Percentiles rank a stretch among this genome's conserved stretches.
Conservation (phyloP, 2,329 filamentous ascomycete genomes). For the Nannizziopsis arthrosporioides region DNA sequence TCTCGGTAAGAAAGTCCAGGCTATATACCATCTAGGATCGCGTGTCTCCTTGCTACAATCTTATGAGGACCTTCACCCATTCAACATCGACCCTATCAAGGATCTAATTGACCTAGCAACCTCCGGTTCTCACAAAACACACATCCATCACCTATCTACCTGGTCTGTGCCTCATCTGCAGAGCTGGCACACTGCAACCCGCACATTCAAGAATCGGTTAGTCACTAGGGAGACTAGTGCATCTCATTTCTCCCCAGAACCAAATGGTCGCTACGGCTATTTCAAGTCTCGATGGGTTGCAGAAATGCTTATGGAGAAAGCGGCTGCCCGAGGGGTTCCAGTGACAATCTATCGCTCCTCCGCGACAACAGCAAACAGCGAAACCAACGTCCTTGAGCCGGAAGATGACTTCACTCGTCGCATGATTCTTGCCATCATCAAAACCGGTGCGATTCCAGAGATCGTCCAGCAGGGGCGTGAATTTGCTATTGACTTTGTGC, state of each 20-base stretch:
- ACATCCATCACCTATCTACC: constrained; percentile 11
- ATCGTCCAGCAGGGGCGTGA: constrained; percentile 4
- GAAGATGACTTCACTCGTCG: constrained; percentile 10
- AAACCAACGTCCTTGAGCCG: constrained; percentile 1
- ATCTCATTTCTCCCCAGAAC: constrained; percentile 6
- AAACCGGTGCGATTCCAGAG: constrained; percentile 8
- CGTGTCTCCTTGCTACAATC: constrained; percentile 11
- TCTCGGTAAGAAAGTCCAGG: constrained; percentile 8
- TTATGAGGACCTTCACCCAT: constrained; percentile 7
- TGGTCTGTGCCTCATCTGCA: constrained; percentile 10
- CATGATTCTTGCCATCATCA: constrained; percentile 8
- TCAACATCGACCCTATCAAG: constrained; percentile 5
- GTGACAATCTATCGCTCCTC: constrained; percentile 11
- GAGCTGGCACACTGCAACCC: constrained; percentile 6
- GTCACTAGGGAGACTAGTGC: constrained; percentile 7
- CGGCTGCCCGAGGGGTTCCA: constrained; percentile 2
- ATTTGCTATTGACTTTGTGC: constrained; percentile 11
- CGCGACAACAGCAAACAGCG: constrained; percentile 6
- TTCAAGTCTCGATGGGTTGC: constrained; percentile 11
- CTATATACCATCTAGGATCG: constrained; percentile 8
- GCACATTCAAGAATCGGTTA: neutral
- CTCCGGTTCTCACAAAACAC: constrained; percentile 1
- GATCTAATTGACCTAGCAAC: constrained; percentile 9
- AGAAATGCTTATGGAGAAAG: constrained; percentile 11
- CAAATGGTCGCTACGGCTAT: constrained; percentile 7